Evolutionary conservation across 2,329 filamentous ascomycete genomes (phyloP).

Genomic region (Ilyonectria sp.): DNA sequence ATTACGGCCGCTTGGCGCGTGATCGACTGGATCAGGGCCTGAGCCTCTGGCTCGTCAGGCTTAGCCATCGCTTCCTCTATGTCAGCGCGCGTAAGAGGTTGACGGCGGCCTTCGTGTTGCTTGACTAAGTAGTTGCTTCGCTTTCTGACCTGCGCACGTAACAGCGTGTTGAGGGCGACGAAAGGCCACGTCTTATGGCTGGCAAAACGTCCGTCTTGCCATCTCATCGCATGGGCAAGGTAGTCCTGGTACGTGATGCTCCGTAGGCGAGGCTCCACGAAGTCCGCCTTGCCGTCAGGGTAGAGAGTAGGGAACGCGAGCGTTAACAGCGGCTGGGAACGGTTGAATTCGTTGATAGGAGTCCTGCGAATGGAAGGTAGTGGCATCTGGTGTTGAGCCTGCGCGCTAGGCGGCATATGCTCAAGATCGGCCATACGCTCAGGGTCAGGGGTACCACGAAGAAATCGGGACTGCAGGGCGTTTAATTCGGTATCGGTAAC

Average conservation of each 20-base stretch:
- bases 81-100: too few species aligned
- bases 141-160: neutral
- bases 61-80: too few species aligned
- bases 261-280: neutral
- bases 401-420: slow-evolving; percentile 13
- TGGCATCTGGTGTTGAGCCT: neutral
- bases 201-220: too few species aligned
- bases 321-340: neutral
- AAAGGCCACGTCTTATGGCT: too few species aligned
- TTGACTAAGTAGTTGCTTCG: too few species aligned
- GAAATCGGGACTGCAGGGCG: neutral
- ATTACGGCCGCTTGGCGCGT: neutral
- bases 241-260: too few species aligned
- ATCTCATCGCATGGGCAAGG: too few species aligned
- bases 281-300: slow-evolving; percentile 12
- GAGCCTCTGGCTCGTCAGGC: neutral
- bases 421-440: slow-evolving; percentile 12
- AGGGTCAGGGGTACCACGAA: slow-evolving; percentile 8
- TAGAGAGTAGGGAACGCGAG: slow-evolving; percentile 11
- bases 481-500: neutral
- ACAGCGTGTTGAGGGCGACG: neutral
- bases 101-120: too few species aligned
- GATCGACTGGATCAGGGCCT: slow-evolving; percentile 9
- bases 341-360: too few species aligned
- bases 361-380: too few species aligned